Base-by-base conservation (phyloP, 768 basidiomycete genomes). In the Pluteus cervinus region DNA sequence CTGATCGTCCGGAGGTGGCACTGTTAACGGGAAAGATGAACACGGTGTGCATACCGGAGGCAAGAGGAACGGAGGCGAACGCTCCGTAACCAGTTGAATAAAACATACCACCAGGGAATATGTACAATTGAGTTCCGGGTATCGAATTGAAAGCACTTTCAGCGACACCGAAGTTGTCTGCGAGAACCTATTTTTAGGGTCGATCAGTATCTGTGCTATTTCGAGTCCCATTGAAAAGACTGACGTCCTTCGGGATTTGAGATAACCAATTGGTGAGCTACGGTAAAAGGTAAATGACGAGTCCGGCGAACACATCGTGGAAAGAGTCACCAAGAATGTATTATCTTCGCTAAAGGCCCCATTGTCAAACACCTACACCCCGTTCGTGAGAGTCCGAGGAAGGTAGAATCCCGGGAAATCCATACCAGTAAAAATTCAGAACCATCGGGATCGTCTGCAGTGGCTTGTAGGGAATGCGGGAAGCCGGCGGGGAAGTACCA, bases 401-500 rank as follows among this genome's bases (percentile, higher is more conserved):
- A n/a, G n/a, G n/a, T n/a, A n/a, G n/a, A n/a, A n/a, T n/a, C n/a
- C 20, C 1, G 9, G 35, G 4, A 3, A 31, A 7, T 15, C 46
- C 60, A 28, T 9, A 69, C 73, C 48, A 77, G 51, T 24, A 76
- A 46, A 48, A 77, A 76, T 45, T 77, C 75, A 4, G 68, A 58
- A 3, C 75, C 75, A 8, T 61, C 61, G 7, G 63, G 57, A 35
- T 63, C 54, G 38, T 69, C 67, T 24, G 50, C 50, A 1, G 69
- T 73, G 5, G 66, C 76, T 53, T 76, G 75, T 8, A 78, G 57
- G 10, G 69, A 71, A 49, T 78, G 75, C 1, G 76, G 75, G 33
- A 68, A 62, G 4, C 73, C 74, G 5, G 75, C 62, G 10, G 73
- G 75, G 59, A 76, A 75, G 54, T 66, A 76, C 74, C 75, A 76